Evolutionary conservation across 768 basidiomycete genomes (phyloP).

Genomic region (Rhodotorula diobovata): DNA sequence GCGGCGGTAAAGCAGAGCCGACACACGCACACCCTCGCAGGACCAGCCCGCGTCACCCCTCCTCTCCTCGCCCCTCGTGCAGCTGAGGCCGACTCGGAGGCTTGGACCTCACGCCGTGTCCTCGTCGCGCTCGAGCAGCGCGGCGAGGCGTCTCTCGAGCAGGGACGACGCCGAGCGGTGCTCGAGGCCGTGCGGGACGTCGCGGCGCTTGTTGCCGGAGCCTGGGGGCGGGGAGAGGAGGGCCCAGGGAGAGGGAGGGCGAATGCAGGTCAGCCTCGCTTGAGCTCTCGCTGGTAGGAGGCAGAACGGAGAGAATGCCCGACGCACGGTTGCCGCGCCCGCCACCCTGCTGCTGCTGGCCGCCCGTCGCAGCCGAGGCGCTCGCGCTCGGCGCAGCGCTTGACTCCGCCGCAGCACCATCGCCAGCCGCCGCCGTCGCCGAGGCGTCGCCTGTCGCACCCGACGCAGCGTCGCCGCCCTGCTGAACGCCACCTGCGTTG

Average conservation of each 20-base stretch:
- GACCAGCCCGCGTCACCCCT: too few species aligned
- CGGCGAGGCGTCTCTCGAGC: not conserved
- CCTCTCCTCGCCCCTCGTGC: too few species aligned
- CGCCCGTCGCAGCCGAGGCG: not conserved
- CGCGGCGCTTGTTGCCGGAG: not conserved
- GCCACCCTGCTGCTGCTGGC: not conserved
- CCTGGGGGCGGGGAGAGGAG: not conserved
- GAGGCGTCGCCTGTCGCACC: not conserved
- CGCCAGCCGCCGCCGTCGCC: not conserved
- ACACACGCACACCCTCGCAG: too few species aligned
- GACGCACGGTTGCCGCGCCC: not conserved
- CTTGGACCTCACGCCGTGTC: too few species aligned
- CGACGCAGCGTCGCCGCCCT: not conserved
- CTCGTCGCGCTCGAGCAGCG: not conserved
- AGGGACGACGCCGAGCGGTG: not conserved
- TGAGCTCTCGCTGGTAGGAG: too few species aligned
- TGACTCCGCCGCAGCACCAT: not conserved
- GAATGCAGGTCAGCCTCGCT: too few species aligned
- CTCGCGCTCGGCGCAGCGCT: not conserved
- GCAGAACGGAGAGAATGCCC: not conserved
- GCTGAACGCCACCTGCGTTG: not conserved
- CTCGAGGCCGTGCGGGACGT: not conserved
- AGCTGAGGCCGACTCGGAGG: too few species aligned
- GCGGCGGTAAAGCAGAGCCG: too few species aligned
- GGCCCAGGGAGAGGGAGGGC: too few species aligned